A percentile compares a stretch with the other conserved stretches of the same genome.
These are phyloP conservation scores for Jimgerdemannia flammicorona DNA, from an alignment of 192 early-diverging fungal genomes.

Conservation along the genomic window DNA sequence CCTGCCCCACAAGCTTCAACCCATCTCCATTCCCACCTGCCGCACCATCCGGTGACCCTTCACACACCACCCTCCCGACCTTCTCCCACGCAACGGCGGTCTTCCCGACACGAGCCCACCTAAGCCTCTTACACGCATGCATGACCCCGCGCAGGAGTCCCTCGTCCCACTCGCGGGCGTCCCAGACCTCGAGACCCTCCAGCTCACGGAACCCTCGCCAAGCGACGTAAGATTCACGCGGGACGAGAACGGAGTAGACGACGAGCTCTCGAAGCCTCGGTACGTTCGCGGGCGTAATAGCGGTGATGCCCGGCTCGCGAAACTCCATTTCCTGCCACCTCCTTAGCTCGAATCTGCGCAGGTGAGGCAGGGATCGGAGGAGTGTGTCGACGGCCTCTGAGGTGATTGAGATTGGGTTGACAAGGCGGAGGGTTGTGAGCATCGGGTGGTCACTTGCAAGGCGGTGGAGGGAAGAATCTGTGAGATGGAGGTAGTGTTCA, in stretches of 20 bases:
- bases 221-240: background rate
- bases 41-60: no score
- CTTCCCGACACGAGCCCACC: background rate
- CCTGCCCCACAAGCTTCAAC: background rate
- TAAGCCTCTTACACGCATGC: background rate
- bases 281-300: background rate
- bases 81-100: background rate
- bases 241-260: background rate
- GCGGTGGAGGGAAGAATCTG: background rate
- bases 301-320: background rate
- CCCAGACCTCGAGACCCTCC: background rate
- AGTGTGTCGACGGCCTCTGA: background rate
- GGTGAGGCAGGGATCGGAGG: background rate
- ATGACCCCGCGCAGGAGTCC: background rate
- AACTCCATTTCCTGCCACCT: constrained; percentile 4
- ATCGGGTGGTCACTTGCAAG: background rate
- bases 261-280: background rate
- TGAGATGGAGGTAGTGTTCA: background rate
- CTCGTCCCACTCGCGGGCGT: background rate
- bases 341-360: background rate
- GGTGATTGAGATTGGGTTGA: background rate
- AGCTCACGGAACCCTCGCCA: background rate
- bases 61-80: background rate
- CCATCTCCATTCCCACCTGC: background rate
- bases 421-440: constrained; percentile 1